phyloP scores from a whole-genome alignment of 2,329 filamentous ascomycete genomes.

The Aspergillus vadensis region DNA sequence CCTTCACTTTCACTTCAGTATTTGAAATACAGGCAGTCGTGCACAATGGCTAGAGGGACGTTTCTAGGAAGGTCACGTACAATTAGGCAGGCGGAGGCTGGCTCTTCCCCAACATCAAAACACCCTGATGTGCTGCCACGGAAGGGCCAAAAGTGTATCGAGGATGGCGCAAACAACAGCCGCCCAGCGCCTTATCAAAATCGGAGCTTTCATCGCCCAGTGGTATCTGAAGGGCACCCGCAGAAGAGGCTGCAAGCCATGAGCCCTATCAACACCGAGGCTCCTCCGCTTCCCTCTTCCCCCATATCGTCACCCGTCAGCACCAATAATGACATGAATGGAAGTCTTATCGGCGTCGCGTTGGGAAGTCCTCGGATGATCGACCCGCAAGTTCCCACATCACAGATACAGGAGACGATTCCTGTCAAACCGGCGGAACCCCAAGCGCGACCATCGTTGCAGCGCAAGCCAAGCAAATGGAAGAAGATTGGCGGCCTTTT shows the following conservation, averaged over 20 bases:
- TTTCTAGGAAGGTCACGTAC: slow-evolving; percentile 35
- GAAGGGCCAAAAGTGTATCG: slow-evolving; percentile 30
- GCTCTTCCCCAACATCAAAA: slow-evolving; percentile 36
- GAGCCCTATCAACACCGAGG: slow-evolving; percentile 33
- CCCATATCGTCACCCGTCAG: slow-evolving; percentile 19
- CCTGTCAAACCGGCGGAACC: slow-evolving; percentile 17
- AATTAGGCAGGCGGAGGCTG: slow-evolving; percentile 27
- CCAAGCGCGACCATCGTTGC: slow-evolving; percentile 19
- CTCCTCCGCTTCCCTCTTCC: slow-evolving; percentile 22
- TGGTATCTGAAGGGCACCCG: slow-evolving; percentile 21
- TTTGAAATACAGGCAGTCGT: not conserved
- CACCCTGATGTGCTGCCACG: slow-evolving; percentile 36
- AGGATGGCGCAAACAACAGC: slow-evolving; percentile 13
- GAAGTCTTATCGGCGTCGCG: slow-evolving; percentile 69
- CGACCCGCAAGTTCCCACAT: slow-evolving; percentile 18
- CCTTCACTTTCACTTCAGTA: slow-evolving; percentile 6
- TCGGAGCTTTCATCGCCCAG: slow-evolving; percentile 26
- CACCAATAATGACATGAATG: slow-evolving; percentile 31
- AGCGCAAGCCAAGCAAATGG: slow-evolving; percentile 48
- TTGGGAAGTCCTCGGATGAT: slow-evolving; percentile 64
- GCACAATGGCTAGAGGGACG: slow-evolving; percentile 32
- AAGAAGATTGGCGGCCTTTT: slow-evolving; percentile 50
- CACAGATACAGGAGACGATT: slow-evolving; percentile 20
- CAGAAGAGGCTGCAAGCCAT: slow-evolving; percentile 25
- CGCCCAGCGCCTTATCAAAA: slow-evolving; percentile 16